Conservation (phyloP, 2,329 filamentous ascomycete genomes). For the Phaeosphaeriaceae sp. region DNA sequence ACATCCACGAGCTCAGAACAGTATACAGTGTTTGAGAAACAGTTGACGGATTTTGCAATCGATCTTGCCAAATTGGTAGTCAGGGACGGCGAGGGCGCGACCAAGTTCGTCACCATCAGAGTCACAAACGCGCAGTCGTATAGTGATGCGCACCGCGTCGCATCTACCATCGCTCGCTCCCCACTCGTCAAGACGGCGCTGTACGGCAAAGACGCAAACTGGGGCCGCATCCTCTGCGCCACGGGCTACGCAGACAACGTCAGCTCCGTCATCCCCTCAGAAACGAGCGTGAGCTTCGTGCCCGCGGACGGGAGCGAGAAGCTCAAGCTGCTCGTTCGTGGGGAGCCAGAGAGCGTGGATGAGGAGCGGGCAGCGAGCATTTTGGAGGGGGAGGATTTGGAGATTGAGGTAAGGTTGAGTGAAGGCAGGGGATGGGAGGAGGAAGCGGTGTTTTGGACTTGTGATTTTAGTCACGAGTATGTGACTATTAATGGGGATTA, state of each 20-base stretch:
- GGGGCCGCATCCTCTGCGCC: slow-evolving; percentile 95
- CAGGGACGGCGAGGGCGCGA: slow-evolving; percentile 94
- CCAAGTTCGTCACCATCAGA: slow-evolving; percentile 94
- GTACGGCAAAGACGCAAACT: slow-evolving; percentile 97
- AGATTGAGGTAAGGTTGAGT: slow-evolving; percentile 77
- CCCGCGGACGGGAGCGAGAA: slow-evolving; percentile 78
- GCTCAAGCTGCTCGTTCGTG: slow-evolving; percentile 77
- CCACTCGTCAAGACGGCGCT: slow-evolving; percentile 96
- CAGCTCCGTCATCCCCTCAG: slow-evolving; percentile 69
- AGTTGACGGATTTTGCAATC: slow-evolving; percentile 79
- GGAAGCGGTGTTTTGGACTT: slow-evolving; percentile 81
- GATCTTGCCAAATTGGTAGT: slow-evolving; percentile 92
- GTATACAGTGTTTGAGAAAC: slow-evolving; percentile 72
- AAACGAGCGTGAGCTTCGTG: slow-evolving; percentile 80
- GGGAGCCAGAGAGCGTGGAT: slow-evolving; percentile 80
- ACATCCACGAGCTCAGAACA: slow-evolving; percentile 63
- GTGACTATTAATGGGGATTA: slow-evolving; percentile 75
- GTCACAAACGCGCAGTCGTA: slow-evolving; percentile 76
- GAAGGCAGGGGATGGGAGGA: slow-evolving; percentile 63
- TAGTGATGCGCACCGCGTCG: slow-evolving; percentile 77
- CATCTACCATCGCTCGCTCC: slow-evolving; percentile 86
- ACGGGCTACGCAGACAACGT: slow-evolving; percentile 80
- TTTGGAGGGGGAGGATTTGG: slow-evolving; percentile 75
- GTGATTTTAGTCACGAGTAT: slow-evolving; percentile 86
- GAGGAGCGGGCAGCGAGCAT: slow-evolving; percentile 80